phyloP scores from a whole-genome alignment of 805 yeast genomes.

The Nakazawaea populi region DNA sequence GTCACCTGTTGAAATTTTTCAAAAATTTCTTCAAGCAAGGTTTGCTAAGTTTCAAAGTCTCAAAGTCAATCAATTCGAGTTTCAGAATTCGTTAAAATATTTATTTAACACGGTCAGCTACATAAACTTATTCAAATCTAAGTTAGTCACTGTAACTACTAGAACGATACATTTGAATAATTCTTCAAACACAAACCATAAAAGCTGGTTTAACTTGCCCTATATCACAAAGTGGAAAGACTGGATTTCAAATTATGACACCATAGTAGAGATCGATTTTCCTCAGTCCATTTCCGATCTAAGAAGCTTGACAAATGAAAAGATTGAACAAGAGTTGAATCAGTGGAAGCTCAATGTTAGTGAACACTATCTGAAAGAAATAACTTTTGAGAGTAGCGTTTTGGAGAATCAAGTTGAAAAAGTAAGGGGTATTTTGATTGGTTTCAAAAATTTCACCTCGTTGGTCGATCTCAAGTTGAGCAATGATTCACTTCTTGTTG shows the following conservation, averaged over 20 bases:
- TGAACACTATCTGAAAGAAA: conserved; percentile 9
- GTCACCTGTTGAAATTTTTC: conserved; percentile 17
- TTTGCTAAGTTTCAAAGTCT: conserved; percentile 11
- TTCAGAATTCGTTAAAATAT: conserved; percentile 21
- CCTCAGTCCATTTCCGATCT: conserved; percentile 15
- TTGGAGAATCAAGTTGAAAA: conserved; percentile 15
- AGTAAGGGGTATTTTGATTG: conserved; percentile 16
- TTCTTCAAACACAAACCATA: conserved; percentile 12
- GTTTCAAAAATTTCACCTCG: conserved; percentile 26
- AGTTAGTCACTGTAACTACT: conserved; percentile 16
- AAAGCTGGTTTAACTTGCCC: conserved; percentile 21
- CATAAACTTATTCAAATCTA: conserved; percentile 16
- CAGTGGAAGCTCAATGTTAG: conserved; percentile 20
- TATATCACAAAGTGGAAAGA: conserved; percentile 20
- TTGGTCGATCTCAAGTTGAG: conserved; percentile 13
- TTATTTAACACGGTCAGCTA: conserved; percentile 23
- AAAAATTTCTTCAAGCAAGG: conserved; percentile 19
- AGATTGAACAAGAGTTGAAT: conserved; percentile 8
- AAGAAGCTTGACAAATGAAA: conserved; percentile 9
- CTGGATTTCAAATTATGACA: conserved; percentile 19
- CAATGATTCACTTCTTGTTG: conserved; percentile 6
- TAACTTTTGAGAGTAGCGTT: conserved; percentile 10
- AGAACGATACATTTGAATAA: conserved; percentile 17
- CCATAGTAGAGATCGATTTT: conserved; percentile 14
- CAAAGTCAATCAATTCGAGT: conserved; percentile 12